These are phyloP conservation scores for Lonicera japonica DNA, from an alignment of 129 eudicot genomes.

Conservation along the genomic window DNA sequence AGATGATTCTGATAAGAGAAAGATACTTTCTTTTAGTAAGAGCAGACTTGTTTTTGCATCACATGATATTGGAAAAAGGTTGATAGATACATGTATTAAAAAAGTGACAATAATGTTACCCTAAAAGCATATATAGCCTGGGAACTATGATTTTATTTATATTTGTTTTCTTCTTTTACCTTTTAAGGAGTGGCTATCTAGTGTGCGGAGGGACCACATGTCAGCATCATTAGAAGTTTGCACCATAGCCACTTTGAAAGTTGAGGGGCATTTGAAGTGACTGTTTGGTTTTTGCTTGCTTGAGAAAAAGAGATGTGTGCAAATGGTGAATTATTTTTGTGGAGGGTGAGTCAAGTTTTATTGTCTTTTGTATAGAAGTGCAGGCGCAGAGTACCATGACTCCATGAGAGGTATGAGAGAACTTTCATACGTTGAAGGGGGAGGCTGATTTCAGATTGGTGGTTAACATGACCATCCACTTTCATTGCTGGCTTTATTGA, in stretches of 20 bases:
- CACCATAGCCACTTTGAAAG: not conserved
- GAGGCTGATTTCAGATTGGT: too few relatives aligned
- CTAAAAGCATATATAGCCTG: not conserved
- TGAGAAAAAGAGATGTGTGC: not conserved
- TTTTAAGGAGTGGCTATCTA: not conserved
- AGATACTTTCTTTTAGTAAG: not conserved
- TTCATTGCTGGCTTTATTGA: too few relatives aligned
- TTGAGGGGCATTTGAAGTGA: not conserved
- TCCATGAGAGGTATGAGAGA: not conserved
- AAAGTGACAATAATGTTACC: not conserved
- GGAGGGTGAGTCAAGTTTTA: not conserved
- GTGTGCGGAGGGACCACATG: constrained; percentile 5
- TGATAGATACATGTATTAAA: not conserved
- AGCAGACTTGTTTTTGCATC: not conserved
- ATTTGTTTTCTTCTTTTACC: too few relatives aligned
- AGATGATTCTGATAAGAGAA: constrained; percentile 7
- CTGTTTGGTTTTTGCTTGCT: not conserved
- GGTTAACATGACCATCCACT: too few relatives aligned
- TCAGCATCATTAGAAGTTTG: not conserved
- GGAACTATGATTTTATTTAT: not conserved
- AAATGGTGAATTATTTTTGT: not conserved
- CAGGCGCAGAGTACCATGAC: too few relatives aligned
- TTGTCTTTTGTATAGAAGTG: not conserved
- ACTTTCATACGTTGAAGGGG: too few relatives aligned
- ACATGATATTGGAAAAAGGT: not conserved